Conservation (phyloP, 2,329 filamentous ascomycete genomes). For the Pseudonectria buxi region DNA sequence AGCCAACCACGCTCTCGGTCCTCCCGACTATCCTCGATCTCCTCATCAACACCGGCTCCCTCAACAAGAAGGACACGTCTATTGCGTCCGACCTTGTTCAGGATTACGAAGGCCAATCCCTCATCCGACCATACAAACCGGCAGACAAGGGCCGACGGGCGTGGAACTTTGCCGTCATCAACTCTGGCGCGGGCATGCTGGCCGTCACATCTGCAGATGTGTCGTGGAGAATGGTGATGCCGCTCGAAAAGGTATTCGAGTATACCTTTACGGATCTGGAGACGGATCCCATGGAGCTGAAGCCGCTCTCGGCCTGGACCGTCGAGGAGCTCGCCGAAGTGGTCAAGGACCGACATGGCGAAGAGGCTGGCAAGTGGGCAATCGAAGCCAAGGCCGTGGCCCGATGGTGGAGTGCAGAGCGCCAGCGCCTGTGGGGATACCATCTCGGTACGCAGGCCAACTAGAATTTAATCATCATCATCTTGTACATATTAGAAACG, state of each 20-base stretch:
- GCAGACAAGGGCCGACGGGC: constrained; percentile 6
- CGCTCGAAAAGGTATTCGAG: constrained; percentile 25
- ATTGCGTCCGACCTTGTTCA: constrained; percentile 12
- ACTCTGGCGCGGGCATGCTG: constrained; percentile 21
- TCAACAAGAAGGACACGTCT: constrained; percentile 6
- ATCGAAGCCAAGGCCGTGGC: constrained; percentile 17
- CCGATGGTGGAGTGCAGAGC: constrained; percentile 18
- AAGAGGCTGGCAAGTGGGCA: constrained; percentile 25
- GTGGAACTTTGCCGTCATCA: constrained; percentile 24
- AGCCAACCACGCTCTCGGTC: constrained; percentile 20
- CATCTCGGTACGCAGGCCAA: constrained; percentile 16
- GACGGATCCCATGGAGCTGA: constrained; percentile 23
- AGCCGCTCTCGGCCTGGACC: constrained; percentile 21
- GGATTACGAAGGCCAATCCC: constrained; percentile 21
- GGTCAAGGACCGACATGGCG: constrained; percentile 11
- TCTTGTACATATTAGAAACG: no score
- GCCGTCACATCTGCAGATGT: constrained; percentile 24
- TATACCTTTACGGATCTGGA: constrained; percentile 26
- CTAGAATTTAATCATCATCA: background rate
- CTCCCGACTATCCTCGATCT: constrained; percentile 25
- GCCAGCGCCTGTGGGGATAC: constrained; percentile 16
- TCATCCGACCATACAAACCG: constrained; percentile 14
- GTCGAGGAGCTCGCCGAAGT: constrained; percentile 15
- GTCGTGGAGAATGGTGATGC: constrained; percentile 26
- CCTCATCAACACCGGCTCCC: constrained; percentile 20